Evolutionary conservation across 2,329 filamentous ascomycete genomes (phyloP), one percentile per base, ranked within the genome.

Genomic region (Coniochaeta prunicola): DNA sequence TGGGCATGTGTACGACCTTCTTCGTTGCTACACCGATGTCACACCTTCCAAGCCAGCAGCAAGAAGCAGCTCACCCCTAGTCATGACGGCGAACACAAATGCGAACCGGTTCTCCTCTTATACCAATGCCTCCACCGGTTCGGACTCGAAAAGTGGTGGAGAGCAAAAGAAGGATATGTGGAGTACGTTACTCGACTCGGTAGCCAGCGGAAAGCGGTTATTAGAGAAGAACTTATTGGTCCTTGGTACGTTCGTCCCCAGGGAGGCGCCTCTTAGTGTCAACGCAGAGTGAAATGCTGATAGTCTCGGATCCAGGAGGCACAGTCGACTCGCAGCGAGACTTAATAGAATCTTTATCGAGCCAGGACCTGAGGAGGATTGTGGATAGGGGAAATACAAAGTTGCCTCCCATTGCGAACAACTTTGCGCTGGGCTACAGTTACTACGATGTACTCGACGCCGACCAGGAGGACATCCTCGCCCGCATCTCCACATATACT

Each of bases 361-460:
- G 75, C 64, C 77, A 77, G 62, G 83, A 86, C 58, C 74, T 76
- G 58, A 77, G 78, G 67, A 77, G 79, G 64, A 78, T 74, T 63
- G 74, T 77, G 65, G 85, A 82, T 73, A 80, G 77, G 67, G 80
- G 80, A 70, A 79, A 69, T 67, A 78, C 69, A 65, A 87, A 84
- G 71, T 82, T 83, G 61, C 88, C 91, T 1, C 91, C 91, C 24
- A 84, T 96, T 68, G 92, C 92, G 58, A 97, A 97, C 70, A 89
- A 89, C 70, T 96, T 96, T 73, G 92, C 92, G 12, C 77, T 97
- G 60, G 92, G 92, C 57, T 97, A 97, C 72, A 96, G 92, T 58
- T 97, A 96, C 75, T 91, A 96, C 71, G 91, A 97, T 74, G 91
- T 97, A 38, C 80, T 96, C 38, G 92, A 97, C 73, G 89, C 91